These are phyloP conservation scores for Irpex sp. DNA, from an alignment of 1,284 basidiomycete genomes.

Conservation along the genomic window DNA sequence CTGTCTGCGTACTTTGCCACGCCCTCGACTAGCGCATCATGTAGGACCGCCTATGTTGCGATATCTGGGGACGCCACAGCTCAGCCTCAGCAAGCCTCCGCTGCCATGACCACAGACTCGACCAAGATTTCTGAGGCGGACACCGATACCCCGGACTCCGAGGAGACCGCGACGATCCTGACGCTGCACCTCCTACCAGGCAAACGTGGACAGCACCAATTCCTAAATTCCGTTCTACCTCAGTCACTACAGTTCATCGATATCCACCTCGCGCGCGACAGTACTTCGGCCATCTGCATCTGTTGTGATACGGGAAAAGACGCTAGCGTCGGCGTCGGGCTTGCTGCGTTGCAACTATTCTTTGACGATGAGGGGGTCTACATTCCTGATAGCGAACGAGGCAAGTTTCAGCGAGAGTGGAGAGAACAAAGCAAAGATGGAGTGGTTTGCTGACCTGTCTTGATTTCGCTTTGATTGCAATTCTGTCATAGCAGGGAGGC, in stretches of 20 bases:
- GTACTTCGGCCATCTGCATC: constrained; percentile 42
- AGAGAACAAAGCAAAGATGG: neutral
- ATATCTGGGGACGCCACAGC: constrained; percentile 15
- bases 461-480: neutral
- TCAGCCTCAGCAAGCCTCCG: neutral
- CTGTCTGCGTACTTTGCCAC: neutral
- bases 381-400: constrained; percentile 3
- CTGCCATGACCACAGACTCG: neutral
- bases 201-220: constrained; percentile 52
- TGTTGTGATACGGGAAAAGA: constrained; percentile 59
- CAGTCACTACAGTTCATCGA: constrained; percentile 44
- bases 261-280: constrained; percentile 33
- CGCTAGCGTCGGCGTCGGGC: constrained; percentile 56
- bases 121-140: neutral
- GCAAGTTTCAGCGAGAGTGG: constrained; percentile 13
- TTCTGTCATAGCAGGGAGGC: neutral
- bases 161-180: constrained; percentile 18
- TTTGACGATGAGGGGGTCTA: constrained; percentile 53
- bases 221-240: constrained; percentile 49
- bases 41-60: constrained; percentile 19
- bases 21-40: neutral
- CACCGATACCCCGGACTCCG: neutral
- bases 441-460: neutral
- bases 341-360: constrained; percentile 53
- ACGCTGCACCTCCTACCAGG: constrained; percentile 34